Evolutionary conservation across 2,329 filamentous ascomycete species (phyloP).

Genomic region (Coleophoma crateriformis): DNA sequence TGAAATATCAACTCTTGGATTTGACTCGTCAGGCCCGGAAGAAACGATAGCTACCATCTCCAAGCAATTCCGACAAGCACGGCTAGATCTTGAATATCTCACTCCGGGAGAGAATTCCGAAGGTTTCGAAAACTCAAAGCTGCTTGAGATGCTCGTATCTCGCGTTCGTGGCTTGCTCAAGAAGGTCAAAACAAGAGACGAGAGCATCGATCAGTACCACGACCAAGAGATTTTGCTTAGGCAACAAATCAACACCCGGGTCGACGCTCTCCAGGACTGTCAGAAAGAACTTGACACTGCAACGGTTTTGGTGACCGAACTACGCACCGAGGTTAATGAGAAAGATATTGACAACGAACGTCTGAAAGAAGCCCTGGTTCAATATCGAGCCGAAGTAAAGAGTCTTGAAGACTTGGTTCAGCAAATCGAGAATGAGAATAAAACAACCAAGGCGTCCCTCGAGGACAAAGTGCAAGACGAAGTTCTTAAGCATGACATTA

Average conservation of each 20-base stretch:
- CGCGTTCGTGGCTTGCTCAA: constrained; percentile 44
- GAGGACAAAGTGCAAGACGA: constrained; percentile 25
- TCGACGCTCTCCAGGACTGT: constrained; percentile 44
- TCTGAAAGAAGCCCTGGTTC: constrained; percentile 44
- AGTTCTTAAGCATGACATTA: constrained; percentile 23
- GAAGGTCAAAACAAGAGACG: constrained; percentile 41
- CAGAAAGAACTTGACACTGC: constrained; percentile 31
- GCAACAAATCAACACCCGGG: constrained; percentile 48
- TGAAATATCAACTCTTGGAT: constrained; percentile 44
- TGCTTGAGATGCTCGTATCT: constrained; percentile 48
- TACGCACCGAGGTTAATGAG: constrained; percentile 18
- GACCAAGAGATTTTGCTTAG: constrained; percentile 48
- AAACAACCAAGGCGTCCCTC: not conserved
- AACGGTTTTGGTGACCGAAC: constrained; percentile 6
- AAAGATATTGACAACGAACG: constrained; percentile 41
- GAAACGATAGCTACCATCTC: constrained; percentile 37
- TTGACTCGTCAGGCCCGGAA: constrained; percentile 37
- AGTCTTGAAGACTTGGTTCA: constrained; percentile 48
- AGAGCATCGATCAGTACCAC: constrained; percentile 55
- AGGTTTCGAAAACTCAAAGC: constrained; percentile 40
- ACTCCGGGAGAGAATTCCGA: constrained; percentile 51
- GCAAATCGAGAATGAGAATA: constrained; percentile 36
- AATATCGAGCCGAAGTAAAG: constrained; percentile 46
- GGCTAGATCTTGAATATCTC: constrained; percentile 57
- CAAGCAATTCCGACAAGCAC: constrained; percentile 46